Conservation (phyloP, 2,329 filamentous ascomycete genomes). For the Cephalotrichum gorgonifer region DNA sequence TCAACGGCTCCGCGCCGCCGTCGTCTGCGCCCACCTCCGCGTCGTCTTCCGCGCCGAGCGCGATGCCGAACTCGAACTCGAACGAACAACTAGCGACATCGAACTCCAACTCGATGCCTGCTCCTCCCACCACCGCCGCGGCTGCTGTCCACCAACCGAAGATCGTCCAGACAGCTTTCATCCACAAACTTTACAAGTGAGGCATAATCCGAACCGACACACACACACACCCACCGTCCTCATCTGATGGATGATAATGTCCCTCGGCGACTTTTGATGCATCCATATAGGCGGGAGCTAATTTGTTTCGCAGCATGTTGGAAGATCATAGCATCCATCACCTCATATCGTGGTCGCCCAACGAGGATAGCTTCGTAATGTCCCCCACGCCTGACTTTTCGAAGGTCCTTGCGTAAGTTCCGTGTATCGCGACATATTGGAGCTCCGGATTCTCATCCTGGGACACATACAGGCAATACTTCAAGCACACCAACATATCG, state of each 20-base stretch:
- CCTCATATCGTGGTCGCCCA: slow-evolving; percentile 89
- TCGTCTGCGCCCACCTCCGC: neutral
- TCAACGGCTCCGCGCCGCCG: slow-evolving; percentile 13
- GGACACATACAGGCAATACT: slow-evolving; percentile 79
- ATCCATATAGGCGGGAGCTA: slow-evolving; percentile 12
- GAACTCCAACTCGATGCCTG: slow-evolving; percentile 34
- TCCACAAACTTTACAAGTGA: slow-evolving; percentile 97
- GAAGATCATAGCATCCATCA: slow-evolving; percentile 90
- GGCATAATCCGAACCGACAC: neutral
- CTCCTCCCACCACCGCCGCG: slow-evolving; percentile 45
- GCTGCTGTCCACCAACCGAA: slow-evolving; percentile 86
- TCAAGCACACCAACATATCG: slow-evolving; percentile 98
- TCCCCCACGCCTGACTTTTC: slow-evolving; percentile 95
- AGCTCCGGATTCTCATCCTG: neutral
- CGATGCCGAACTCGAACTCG: slow-evolving; percentile 7
- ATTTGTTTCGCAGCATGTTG: slow-evolving; percentile 63
- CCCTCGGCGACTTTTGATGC: neutral
- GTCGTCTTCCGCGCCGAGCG: slow-evolving; percentile 12
- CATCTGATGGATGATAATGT: neutral
- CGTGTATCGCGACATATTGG: neutral
- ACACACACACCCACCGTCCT: neutral
- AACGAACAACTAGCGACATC: slow-evolving; percentile 8
- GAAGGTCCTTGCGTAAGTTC: slow-evolving; percentile 85
- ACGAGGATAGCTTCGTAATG: slow-evolving; percentile 97
- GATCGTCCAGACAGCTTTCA: slow-evolving; percentile 96